Base-by-base conservation (phyloP, 495 filamentous ascomycete species). In the Talaromyces adpressus region DNA sequence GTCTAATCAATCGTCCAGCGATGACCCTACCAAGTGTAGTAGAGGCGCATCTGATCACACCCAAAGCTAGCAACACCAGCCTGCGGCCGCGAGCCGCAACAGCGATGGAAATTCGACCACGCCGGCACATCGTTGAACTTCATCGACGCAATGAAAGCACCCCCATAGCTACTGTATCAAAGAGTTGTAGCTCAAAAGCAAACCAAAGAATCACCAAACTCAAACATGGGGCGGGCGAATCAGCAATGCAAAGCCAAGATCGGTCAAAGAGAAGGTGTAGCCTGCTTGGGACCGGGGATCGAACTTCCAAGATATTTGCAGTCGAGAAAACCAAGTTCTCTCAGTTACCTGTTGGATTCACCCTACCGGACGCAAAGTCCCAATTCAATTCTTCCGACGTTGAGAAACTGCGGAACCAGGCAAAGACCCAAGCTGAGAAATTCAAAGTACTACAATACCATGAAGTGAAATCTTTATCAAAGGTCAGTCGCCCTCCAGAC, bases 371-470 rank as follows among this genome's bases (percentile, higher is more conserved):
- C 9, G 87, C 85, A 0, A 60, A 71, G 18, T 70, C 67, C 25
- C 71, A 74, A 52, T 64, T 88, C 60, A 73, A 76, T 39, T 71
- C 79, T 7, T 62, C 68, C 0, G 87, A 91, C 39, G 72, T 87
- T 29, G 74, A 77, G 41, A 73, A 70, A 6, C 66, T 91, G 7
- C 82, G 82, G 57, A 79, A 80, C 65, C 87, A 90, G 70, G 89
- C 89, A 4, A 72, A 82, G 14, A 81, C 81, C 29, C 86, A 90
- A 69, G 85, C 84, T 1, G 75, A 83, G 30, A 80, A 82, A 27
- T 91, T 91, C 64, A 84, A 89, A 70, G 83, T 91, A 9, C 75
- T 91, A n/a, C 75, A 77, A 52, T 80, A 82, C 63, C 83, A 85
- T 54, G 87, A 91, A 62, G 88, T 91, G 18, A 85, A 88, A 51